Base-by-base conservation (phyloP, 2,329 filamentous ascomycete genomes). In the Aspergillus sojae region DNA sequence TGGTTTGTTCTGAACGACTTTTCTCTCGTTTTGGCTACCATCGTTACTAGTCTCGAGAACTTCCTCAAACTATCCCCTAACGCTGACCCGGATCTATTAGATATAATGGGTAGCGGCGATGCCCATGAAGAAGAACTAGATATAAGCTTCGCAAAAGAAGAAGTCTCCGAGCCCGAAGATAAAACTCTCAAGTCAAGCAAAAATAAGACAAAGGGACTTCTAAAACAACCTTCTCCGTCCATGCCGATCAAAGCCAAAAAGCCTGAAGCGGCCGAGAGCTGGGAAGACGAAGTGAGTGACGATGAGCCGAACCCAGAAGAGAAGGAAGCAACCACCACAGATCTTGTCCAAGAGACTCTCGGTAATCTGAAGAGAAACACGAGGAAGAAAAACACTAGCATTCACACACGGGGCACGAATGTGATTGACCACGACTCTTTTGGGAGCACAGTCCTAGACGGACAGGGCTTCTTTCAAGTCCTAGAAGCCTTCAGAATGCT, bases 1-100 rank as follows among this genome's bases (percentile, higher is more conserved):
- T 94, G 91, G 91, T 93, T 90, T 70, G 72, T 85, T 2, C 81
- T 93, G 2, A 91, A 92, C 64, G 85, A 90, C 70, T 88, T 89
- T 73, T 88, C 85, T 16, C 80, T 87, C 60, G 79, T 79, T 2
- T 63, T 79, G 2, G 74, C 75, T 10, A 79, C 77, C 0, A 74
- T 79, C n/a, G 68, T 74, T 5, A 28, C 45, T 48, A 48, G 21
- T 10, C 23, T 48, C 4, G 45, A 48, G 23, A 48, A 48, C 14
- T 48, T 48, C 23, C 23, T 48, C 10, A 26, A 48, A 14, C 12
- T 46, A 16, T 28, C 23, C 9, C 45, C 45, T 3, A 28, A 3
- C 14, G 7, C 11, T 10, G 21, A 48, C 45, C 45, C 23, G 5
- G 23, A 48, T 16, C 45, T 48, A 14, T 26, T 48, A 16, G 23